A percentile compares a stretch with the other conserved stretches of the same genome.
Evolutionary conservation across 148 eudicot genomes (phyloP).

Genomic region (Persicaria tinctoria): DNA sequence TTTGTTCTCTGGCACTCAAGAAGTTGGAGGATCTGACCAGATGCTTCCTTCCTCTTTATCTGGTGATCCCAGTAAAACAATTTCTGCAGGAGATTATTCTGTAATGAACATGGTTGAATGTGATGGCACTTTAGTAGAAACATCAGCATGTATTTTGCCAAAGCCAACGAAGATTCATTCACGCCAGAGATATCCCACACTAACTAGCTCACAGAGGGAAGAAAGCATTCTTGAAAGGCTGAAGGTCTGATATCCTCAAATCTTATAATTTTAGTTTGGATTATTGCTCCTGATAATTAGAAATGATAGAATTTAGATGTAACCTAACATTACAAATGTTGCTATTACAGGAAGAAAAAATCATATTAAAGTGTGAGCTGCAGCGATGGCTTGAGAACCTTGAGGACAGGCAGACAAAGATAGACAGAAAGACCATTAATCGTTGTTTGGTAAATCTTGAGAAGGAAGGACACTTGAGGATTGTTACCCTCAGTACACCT

Average conservation of each 20-base stretch:
- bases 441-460: constrained; percentile 71
- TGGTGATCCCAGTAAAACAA: constrained; percentile 18
- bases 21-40: constrained; percentile 23
- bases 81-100: constrained; percentile 26
- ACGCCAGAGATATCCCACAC: constrained; percentile 65
- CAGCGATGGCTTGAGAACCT: constrained; percentile 69
- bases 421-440: constrained; percentile 72
- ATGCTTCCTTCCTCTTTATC: constrained; percentile 25
- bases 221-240: constrained; percentile 65
- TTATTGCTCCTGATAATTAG: constrained; percentile 7
- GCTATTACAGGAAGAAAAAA: constrained; percentile 53
- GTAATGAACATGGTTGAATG: constrained; percentile 21
- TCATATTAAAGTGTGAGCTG: constrained; percentile 70
- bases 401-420: constrained; percentile 55
- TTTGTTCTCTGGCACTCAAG: constrained; percentile 19
- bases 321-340: not conserved
- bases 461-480: constrained; percentile 67
- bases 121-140: constrained; percentile 26
- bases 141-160: constrained; percentile 26
- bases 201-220: constrained; percentile 73
- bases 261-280: constrained; percentile 1
- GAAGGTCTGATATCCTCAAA: constrained; percentile 40
- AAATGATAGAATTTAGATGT: not conserved
- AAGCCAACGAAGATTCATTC: constrained; percentile 43
- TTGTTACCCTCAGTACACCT: constrained; percentile 53